phyloP scores from a whole-genome alignment of 371 early-diverging fungal genomes.

The Batkoa obscura region DNA sequence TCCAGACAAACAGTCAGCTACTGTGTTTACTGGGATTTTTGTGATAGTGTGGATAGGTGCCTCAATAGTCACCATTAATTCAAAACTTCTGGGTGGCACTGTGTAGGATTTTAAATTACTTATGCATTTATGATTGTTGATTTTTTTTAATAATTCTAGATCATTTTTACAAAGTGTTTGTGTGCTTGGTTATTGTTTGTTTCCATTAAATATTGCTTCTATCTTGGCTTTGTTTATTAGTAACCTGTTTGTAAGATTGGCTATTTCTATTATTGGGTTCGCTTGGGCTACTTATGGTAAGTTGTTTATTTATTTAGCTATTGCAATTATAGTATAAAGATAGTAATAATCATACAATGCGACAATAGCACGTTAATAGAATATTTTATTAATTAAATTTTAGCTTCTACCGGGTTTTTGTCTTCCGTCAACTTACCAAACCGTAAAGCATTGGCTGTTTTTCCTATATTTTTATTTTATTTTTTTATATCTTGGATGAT shows the following conservation, averaged over 20 bases:
- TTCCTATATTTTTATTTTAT: conserved; percentile 83
- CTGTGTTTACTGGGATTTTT: conserved; percentile 79
- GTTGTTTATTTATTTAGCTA: not conserved
- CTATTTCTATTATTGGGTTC: conserved; percentile 48
- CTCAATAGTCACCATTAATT: conserved; percentile 80
- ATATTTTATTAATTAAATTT: not conserved
- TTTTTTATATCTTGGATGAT: conserved; percentile 84
- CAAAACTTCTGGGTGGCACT: conserved; percentile 76
- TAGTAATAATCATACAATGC: too few species aligned
- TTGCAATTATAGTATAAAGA: too few species aligned
- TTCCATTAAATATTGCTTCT: conserved; percentile 67
- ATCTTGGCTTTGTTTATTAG: conserved; percentile 42
- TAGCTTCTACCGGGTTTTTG: conserved; percentile 78
- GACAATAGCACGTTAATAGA: not conserved
- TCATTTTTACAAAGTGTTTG: conserved; percentile 91
- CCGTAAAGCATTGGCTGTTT: conserved; percentile 67
- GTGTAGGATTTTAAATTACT: conserved; percentile 26
- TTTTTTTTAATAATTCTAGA: conserved; percentile 15
- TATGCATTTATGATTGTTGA: not conserved
- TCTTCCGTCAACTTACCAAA: conserved; percentile 61
- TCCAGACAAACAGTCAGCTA: conserved; percentile 44
- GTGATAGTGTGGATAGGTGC: conserved; percentile 82
- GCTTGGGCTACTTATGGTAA: conserved; percentile 70
- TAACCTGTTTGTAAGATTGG: conserved; percentile 40
- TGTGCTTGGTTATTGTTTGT: conserved; percentile 87